Percentiles rank a stretch among this genome's conserved stretches.
phyloP scores from a whole-genome alignment of 345 rosid genomes.

The Microcos paniculata region DNA sequence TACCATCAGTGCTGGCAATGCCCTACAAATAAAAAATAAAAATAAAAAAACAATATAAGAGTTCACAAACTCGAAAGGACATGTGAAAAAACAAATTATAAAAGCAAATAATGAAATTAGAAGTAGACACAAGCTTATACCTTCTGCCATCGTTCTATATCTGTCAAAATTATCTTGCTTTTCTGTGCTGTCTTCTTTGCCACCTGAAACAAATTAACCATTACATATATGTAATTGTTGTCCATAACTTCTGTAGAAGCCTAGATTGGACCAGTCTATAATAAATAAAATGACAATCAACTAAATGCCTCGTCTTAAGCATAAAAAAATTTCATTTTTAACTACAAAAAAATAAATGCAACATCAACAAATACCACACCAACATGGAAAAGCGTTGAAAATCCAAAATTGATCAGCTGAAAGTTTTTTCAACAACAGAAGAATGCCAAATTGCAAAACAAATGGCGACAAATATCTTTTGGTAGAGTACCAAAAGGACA shows the following conservation, averaged over 20 bases:
- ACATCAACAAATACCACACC: neutral
- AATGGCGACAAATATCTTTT: neutral
- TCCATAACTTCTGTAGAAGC: neutral
- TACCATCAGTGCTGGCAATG: slow-evolving; percentile 96
- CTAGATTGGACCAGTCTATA: neutral
- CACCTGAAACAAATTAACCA: slow-evolving; percentile 50
- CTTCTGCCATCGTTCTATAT: slow-evolving; percentile 97
- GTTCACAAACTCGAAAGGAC: slow-evolving; percentile 22
- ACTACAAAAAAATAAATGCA: neutral
- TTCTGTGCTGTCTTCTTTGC: slow-evolving; percentile 88
- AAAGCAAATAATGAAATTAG: slow-evolving; percentile 1
- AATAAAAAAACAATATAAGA: slow-evolving; percentile 15
- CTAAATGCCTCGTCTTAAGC: neutral
- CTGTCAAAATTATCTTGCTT: slow-evolving; percentile 82
- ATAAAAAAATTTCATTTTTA: neutral
- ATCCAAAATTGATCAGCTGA: neutral
- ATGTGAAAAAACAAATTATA: slow-evolving; percentile 10
- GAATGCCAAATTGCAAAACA: neutral
- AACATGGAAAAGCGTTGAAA: neutral
- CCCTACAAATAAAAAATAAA: slow-evolving; percentile 57
- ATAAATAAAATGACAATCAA: neutral
- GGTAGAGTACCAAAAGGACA: neutral
- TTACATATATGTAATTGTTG: slow-evolving; percentile 10
- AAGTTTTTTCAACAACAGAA: neutral
- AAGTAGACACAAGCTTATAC: slow-evolving; percentile 33